A percentile compares a stretch with the other conserved stretches of the same genome.
Evolutionary conservation across 192 early-diverging fungal species (phyloP).

Genomic region (Linnemannia hyalina): DNA sequence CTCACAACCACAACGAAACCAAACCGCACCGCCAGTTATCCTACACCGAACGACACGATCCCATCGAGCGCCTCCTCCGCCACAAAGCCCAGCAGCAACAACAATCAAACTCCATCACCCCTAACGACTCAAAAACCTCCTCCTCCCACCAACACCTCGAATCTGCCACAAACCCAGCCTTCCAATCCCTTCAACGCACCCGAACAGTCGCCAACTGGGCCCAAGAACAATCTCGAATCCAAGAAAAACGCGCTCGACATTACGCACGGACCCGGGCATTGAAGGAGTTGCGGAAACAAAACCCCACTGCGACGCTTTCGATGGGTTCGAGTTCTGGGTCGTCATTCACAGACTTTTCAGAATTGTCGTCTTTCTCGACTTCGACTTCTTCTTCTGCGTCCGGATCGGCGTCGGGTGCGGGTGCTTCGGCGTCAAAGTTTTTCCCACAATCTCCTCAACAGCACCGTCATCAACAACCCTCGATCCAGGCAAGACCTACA

Average conservation of each 20-base stretch:
- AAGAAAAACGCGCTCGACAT: constrained; percentile 18
- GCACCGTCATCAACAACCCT: not conserved
- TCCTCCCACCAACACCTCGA: not conserved
- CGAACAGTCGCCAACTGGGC: constrained; percentile 33
- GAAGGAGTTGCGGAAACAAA: constrained; percentile 22
- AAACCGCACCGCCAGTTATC: not conserved
- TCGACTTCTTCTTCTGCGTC: not conserved
- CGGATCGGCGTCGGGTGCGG: too few relatives aligned
- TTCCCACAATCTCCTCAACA: not conserved
- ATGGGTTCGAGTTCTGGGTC: constrained; percentile 2
- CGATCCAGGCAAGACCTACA: not conserved
- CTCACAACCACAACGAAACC: not conserved
- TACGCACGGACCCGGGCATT: constrained; percentile 13
- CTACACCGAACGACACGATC: constrained; percentile 11
- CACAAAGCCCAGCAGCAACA: not conserved
- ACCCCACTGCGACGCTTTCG: constrained; percentile 8
- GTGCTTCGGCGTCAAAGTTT: not conserved
- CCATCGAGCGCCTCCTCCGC: constrained; percentile 27
- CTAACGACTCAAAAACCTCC: not conserved
- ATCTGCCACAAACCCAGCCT: not conserved
- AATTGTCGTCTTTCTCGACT: constrained; percentile 3
- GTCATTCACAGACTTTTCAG: not conserved
- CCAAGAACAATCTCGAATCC: constrained; percentile 35
- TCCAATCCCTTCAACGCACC: constrained; percentile 23
- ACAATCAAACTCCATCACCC: not conserved